phyloP scores from a whole-genome alignment of 306 rosid genomes.

The Betula pendula region DNA sequence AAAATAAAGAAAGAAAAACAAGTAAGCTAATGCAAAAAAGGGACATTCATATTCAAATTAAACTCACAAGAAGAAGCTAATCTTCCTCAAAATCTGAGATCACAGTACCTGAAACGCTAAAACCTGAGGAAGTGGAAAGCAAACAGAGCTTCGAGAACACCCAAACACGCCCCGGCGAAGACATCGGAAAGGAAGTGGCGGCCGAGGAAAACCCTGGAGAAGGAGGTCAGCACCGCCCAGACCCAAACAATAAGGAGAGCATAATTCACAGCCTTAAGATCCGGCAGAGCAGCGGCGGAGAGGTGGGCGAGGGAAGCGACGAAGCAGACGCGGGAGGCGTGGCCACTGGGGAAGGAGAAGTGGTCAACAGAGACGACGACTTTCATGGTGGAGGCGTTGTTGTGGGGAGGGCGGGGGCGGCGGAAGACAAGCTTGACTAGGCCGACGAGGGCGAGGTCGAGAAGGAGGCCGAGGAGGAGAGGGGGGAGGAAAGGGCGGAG shows the following conservation, averaged over 20 bases:
- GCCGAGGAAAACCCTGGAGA: conserved; percentile 50
- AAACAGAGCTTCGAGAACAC: conserved; percentile 40
- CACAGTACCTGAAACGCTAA: conserved; percentile 26
- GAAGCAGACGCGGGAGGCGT: conserved; percentile 70
- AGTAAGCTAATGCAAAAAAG: not conserved
- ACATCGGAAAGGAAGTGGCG: conserved; percentile 47
- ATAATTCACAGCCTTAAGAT: conserved; percentile 24
- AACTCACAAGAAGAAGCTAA: not conserved
- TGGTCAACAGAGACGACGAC: conserved; percentile 62
- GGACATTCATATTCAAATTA: not conserved
- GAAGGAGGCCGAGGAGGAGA: conserved; percentile 64
- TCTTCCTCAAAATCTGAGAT: not conserved
- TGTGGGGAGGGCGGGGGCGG: conserved; percentile 67
- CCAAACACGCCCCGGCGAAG: conserved; percentile 38
- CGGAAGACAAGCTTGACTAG: conserved; percentile 55
- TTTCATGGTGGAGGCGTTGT: conserved; percentile 41
- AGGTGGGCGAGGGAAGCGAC: conserved; percentile 56
- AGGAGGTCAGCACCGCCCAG: conserved; percentile 38
- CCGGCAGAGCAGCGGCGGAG: conserved; percentile 31
- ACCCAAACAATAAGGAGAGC: conserved; percentile 24
- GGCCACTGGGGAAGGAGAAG: conserved; percentile 79
- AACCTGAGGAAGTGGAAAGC: conserved; percentile 39
- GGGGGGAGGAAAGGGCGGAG: conserved; percentile 46
- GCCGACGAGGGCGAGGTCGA: conserved; percentile 57
- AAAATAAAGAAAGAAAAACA: not conserved